Conservation (phyloP, 371 early-diverging fungal species). For the Apophysomyces variabilis region DNA sequence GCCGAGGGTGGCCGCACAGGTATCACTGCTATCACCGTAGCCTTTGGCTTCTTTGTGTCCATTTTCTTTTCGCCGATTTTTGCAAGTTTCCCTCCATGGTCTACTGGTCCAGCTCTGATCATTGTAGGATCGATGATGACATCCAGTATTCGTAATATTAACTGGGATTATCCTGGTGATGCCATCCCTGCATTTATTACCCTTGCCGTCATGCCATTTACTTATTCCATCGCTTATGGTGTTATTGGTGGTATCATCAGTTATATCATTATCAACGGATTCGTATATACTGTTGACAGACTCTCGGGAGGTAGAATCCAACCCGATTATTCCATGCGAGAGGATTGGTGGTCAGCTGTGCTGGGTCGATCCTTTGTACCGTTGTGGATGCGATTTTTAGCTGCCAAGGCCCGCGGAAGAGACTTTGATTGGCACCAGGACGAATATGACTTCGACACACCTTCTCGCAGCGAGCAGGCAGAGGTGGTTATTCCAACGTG, state of each 20-base stretch:
- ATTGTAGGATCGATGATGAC: slow-evolving; percentile 79
- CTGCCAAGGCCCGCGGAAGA: slow-evolving; percentile 33
- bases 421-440: slow-evolving; percentile 36
- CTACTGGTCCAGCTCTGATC: slow-evolving; percentile 79
- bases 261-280: slow-evolving; percentile 60
- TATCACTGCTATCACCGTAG: slow-evolving; percentile 67
- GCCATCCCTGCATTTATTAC: slow-evolving; percentile 77
- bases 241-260: slow-evolving; percentile 65
- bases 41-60: slow-evolving; percentile 70
- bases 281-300: slow-evolving; percentile 47
- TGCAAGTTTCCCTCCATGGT: slow-evolving; percentile 82
- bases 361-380: slow-evolving; percentile 35
- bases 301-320: slow-evolving; percentile 50
- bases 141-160: slow-evolving; percentile 65
- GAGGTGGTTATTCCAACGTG: neutral
- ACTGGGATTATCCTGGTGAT: slow-evolving; percentile 77
- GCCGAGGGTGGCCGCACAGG: slow-evolving; percentile 80
- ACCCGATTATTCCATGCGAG: slow-evolving; percentile 40
- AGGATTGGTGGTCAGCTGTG: slow-evolving; percentile 47
- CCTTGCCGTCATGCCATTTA: slow-evolving; percentile 75
- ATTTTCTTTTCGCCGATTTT: slow-evolving; percentile 82
- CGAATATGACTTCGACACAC: slow-evolving; percentile 31
- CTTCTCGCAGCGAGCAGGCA: neutral
- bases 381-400: slow-evolving; percentile 36
- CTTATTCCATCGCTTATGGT: slow-evolving; percentile 75